Base-by-base conservation (phyloP, 1,284 basidiomycete species). In the Puccinia triticina region DNA sequence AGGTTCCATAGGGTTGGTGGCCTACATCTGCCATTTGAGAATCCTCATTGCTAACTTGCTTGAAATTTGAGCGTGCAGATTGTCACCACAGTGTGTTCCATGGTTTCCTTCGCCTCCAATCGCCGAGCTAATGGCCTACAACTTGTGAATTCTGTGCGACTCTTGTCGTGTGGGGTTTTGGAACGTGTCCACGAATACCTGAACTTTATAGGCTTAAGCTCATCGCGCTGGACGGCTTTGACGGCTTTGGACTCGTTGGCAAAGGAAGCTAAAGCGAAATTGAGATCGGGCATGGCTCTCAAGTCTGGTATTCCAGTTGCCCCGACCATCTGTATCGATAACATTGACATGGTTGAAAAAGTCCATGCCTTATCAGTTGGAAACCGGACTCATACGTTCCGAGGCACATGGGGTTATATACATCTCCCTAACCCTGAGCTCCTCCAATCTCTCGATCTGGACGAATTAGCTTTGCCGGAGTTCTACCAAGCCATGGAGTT, bases 331-430 rank as follows among this genome's bases (percentile, higher is more conserved):
- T n/a, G n/a, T n/a, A n/a, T n/a, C n/a, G n/a, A n/a, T n/a, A n/a
- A n/a, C n/a, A n/a, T n/a, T n/a, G n/a, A n/a, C n/a, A n/a, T n/a
- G n/a, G n/a, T n/a, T n/a, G n/a, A n/a, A n/a, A n/a, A n/a, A n/a
- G n/a, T n/a, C n/a, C n/a, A n/a, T n/a, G n/a, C n/a, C n/a, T n/a
- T n/a, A n/a, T 67, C 64, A 29, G 64, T 37, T 46, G 64, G 64
- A 11, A n/a, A 67, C 29, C 18, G 26, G 16, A 29, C 64, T 21
- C 64, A 67, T 67, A 29, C 26, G 14, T 67, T 67, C 34, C 23
- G 64, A 10, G 64, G 64, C 14, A 67, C 64, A 3, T 67, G 64
- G 64, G 64, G 64, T 11, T 67, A 67, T 18, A 67, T 67, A 3
- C 64, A 67, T n/a, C 7, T 67, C 64, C 64, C 64, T 11, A 29